Base-by-base conservation (phyloP, 106 monocot genomes). In the Dioscorea alata region DNA sequence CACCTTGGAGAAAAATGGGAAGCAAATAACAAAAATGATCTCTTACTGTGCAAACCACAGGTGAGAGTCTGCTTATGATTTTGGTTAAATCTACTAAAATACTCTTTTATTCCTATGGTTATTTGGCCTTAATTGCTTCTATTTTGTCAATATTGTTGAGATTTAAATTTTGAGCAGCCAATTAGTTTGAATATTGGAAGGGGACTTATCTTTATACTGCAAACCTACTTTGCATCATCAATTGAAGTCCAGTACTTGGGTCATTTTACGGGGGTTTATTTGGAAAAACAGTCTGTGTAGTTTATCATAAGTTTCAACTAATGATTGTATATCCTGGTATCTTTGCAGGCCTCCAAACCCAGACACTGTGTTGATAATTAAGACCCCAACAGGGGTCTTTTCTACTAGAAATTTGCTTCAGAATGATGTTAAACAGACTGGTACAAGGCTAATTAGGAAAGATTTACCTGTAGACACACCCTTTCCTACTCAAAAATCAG, bases 21-120 rank as follows among this genome's bases (percentile, higher is more conserved):
- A 74, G 63, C 89, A 93, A 63, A 80, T 83, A 56, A 87, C 90
- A 70, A 90, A 83, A 66, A 85, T 87, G 84, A 74, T 93, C 42
- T 93, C 99, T n/a, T 93, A 99, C 69, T 99, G 99, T 72, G 69
- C 85, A 18, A 62, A 83, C 71, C 99, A 99, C 67, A 81, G 87
- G 99, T 99, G 76, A 73, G 57, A 18, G 18, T 54, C 19, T 16
- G 7, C 17, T 13, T 5, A 54, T 54, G 4, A 8, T 54, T 42
- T 42, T 2, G 42, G 10, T 42, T 42, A 42, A 42, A 42, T 42
- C 42, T 42, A 42, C 42, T 10, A 0, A 10, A 42, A 42, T 3
- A 1, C 28, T 42, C 42, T 42, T 42, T 6, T 42, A 42, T 42
- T 42, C 10, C 42, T 42, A 42, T 42, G 5, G 42, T 42, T 42